phyloP scores from a whole-genome alignment of 352 stramenopile genomes.

The Peronospora farinosa region DNA sequence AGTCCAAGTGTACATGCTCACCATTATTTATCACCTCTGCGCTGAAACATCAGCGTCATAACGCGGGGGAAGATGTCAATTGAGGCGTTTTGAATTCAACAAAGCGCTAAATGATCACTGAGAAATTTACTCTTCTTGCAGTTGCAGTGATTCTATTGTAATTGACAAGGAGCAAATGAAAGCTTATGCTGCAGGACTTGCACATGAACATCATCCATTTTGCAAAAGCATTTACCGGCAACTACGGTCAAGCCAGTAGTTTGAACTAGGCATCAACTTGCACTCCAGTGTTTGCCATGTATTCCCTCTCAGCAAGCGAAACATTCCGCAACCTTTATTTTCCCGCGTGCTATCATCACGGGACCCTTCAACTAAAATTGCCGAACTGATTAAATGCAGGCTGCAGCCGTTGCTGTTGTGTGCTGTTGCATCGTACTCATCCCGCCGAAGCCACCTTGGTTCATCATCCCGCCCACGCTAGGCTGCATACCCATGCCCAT shows the following conservation, averaged over 20 bases:
- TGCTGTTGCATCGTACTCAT: constrained; percentile 47
- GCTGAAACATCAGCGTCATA: constrained; percentile 20
- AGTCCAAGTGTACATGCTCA: constrained; percentile 27
- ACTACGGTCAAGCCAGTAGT: constrained; percentile 20
- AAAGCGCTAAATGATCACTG: constrained; percentile 23
- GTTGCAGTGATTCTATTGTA: background rate
- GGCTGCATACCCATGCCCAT: constrained; percentile 35
- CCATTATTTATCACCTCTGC: constrained; percentile 18
- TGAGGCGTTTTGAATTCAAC: constrained; percentile 24
- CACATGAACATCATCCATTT: constrained; percentile 16
- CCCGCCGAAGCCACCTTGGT: constrained; percentile 39
- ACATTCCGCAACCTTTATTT: constrained; percentile 2
- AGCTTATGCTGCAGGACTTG: constrained; percentile 1
- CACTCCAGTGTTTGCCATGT: constrained; percentile 15
- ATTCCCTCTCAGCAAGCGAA: constrained; percentile 22
- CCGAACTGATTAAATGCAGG: constrained; percentile 60
- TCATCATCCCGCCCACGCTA: constrained; percentile 61
- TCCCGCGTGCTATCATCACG: constrained; percentile 10
- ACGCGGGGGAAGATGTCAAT: constrained; percentile 16
- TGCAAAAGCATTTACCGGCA: constrained; percentile 13
- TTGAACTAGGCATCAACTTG: constrained; percentile 14
- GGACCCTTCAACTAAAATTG: constrained; percentile 27
- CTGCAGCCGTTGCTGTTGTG: constrained; percentile 49
- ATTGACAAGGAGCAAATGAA: background rate
- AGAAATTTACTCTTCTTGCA: constrained; percentile 5